Percentiles rank a stretch among this genome's conserved stretches.
Evolutionary conservation across 2,329 filamentous ascomycete genomes (phyloP).

Genomic region (Aspergillus calidoustus): DNA sequence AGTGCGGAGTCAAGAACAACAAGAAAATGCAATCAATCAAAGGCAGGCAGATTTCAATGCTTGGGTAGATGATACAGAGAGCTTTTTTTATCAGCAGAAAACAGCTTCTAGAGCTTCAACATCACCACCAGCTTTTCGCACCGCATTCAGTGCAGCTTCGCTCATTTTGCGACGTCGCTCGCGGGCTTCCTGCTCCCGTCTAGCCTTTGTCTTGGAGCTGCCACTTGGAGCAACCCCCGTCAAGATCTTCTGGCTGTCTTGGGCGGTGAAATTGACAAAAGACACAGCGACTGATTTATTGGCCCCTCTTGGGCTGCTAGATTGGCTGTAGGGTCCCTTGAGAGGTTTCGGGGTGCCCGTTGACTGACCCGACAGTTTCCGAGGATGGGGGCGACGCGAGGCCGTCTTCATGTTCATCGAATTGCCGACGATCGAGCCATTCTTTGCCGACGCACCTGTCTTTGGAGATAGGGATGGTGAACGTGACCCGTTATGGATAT

Average conservation of each 20-base stretch:
- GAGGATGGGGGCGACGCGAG: slow-evolving; percentile 44
- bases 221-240: slow-evolving; percentile 90
- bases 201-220: slow-evolving; percentile 90
- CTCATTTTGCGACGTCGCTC: slow-evolving; percentile 66
- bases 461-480: slow-evolving; percentile 47
- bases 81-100: slow-evolving; percentile 36
- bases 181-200: slow-evolving; percentile 82
- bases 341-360: slow-evolving; percentile 37
- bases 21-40: slow-evolving; percentile 11
- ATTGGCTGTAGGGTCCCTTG: slow-evolving; percentile 31
- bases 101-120: slow-evolving; percentile 50
- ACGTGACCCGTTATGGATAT: slow-evolving; percentile 33
- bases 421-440: slow-evolving; percentile 30
- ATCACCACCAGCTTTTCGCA: slow-evolving; percentile 51
- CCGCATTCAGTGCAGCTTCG: slow-evolving; percentile 49
- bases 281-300: slow-evolving; percentile 55
- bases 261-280: slow-evolving; percentile 90
- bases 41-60: slow-evolving; percentile 17
- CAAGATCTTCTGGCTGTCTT: slow-evolving; percentile 77
- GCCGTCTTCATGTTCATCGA: slow-evolving; percentile 33
- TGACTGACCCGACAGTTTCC: slow-evolving; percentile 46
- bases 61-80: slow-evolving; percentile 20
- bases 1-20: slow-evolving; percentile 28
- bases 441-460: slow-evolving; percentile 36
- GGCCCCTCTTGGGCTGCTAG: slow-evolving; percentile 37